A percentile compares a stretch with the other conserved stretches of the same genome.
Evolutionary conservation across 2,329 filamentous ascomycete species (phyloP).

Genomic region (Diplodia sapinea): DNA sequence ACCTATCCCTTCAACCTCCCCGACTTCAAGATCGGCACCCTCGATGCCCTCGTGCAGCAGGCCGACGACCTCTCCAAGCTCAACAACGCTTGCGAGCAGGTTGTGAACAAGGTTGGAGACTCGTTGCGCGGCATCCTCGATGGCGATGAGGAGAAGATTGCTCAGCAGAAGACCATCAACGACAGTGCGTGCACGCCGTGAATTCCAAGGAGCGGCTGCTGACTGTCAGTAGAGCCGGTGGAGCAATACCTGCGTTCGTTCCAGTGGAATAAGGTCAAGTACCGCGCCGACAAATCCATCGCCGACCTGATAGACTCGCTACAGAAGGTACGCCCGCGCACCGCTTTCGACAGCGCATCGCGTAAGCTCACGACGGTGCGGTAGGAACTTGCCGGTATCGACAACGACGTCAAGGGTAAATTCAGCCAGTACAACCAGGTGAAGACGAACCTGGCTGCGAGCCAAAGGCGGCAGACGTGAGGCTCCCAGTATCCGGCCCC

Average conservation of each 20-base stretch:
- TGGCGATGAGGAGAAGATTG: conserved; percentile 80
- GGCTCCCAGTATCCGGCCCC: conserved; percentile 37
- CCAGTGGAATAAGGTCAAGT: conserved; percentile 97
- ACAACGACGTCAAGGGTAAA: conserved; percentile 95
- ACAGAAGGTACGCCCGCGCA: conserved; percentile 71
- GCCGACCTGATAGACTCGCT: conserved; percentile 84
- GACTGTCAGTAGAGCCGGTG: conserved; percentile 73
- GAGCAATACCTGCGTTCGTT: conserved; percentile 91
- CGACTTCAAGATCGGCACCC: conserved; percentile 95
- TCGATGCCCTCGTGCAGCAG: conserved; percentile 94
- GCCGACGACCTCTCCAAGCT: conserved; percentile 94
- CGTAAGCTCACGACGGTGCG: not conserved
- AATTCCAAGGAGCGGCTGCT: not conserved
- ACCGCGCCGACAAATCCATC: conserved; percentile 88
- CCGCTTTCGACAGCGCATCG: not conserved
- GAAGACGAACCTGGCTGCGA: conserved; percentile 79
- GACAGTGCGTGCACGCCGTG: conserved; percentile 71
- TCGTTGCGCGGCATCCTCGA: conserved; percentile 83
- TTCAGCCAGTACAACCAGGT: conserved; percentile 92
- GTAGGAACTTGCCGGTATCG: conserved; percentile 86
- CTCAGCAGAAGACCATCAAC: conserved; percentile 90
- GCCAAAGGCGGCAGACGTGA: conserved; percentile 88
- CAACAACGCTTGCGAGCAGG: conserved; percentile 75
- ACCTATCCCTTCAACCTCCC: conserved; percentile 82
- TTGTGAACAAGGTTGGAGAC: conserved; percentile 87